Conservation (phyloP, 78 protist species). For the Planoprotostelium fungivorum region DNA sequence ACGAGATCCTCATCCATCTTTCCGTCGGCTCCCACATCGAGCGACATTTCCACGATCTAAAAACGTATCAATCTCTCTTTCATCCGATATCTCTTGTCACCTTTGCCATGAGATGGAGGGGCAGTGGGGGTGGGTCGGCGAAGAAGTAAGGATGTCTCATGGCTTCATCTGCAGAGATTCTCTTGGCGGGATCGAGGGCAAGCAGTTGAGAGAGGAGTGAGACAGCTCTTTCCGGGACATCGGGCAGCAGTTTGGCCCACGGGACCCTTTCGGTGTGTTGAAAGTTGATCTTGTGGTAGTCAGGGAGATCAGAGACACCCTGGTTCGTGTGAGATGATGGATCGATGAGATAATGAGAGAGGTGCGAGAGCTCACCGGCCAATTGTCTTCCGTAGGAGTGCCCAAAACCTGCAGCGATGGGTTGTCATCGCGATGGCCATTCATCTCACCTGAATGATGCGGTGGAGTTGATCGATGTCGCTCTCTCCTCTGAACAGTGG, state of each 20-base stretch:
- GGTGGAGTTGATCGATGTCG: slow-evolving; percentile 87
- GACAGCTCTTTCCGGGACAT: slow-evolving; percentile 48
- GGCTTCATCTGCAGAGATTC: slow-evolving; percentile 85
- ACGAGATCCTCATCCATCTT: too few species aligned
- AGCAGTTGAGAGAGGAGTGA: slow-evolving; percentile 72
- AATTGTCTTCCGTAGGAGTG: slow-evolving; percentile 82
- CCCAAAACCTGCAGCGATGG: slow-evolving; percentile 35
- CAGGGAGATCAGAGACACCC: slow-evolving; percentile 80
- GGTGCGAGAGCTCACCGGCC: slow-evolving; percentile 69
- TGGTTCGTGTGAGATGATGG: background rate
- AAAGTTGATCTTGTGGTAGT: slow-evolving; percentile 49
- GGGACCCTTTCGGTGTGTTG: slow-evolving; percentile 76
- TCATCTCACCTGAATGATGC: slow-evolving; percentile 84
- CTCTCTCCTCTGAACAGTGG: slow-evolving; percentile 95
- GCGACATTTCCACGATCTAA: background rate
- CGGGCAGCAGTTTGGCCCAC: slow-evolving; percentile 39
- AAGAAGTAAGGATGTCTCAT: slow-evolving; percentile 80
- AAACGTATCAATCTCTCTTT: background rate
- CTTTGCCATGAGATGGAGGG: slow-evolving; percentile 38
- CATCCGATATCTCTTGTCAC: background rate
- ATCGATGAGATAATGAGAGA: background rate
- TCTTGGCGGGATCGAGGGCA: slow-evolving; percentile 77
- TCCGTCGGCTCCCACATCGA: too few species aligned
- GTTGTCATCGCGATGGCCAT: too few species aligned
- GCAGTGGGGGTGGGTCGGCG: slow-evolving; percentile 53